Evolutionary conservation across 169 alveolate species (phyloP), one percentile per base, ranked within the genome.

Genomic region (Plasmodium gallinaceum): DNA sequence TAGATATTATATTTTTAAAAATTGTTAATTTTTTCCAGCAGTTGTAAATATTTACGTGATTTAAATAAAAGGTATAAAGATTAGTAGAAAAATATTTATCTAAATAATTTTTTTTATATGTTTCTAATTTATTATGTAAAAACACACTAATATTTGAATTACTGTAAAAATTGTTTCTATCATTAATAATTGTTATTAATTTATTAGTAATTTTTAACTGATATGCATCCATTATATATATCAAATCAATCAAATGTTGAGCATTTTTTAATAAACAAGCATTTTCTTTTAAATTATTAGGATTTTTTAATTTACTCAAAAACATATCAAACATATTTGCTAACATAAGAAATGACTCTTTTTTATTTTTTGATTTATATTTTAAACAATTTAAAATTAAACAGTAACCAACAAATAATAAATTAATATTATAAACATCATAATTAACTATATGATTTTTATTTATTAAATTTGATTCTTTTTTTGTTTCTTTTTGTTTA

Each of bases 1-100:
- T 46, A 7, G 26, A 66, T 16, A 66, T 37, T 0, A 66, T 66
- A n/a, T 14, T 32, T 66, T 66, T 66, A 24, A 24, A 66, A 16
- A 66, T 24, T 46, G 74, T 66, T 66, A 66, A 66, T 26, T 46
- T 66, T 24, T 66, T 66, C 74, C 74, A 66, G 26, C 57, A 16
- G 14, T 26, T 37, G 32, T 66, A 66, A 24, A 66, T 66, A 66
- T 66, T 6, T 16, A 46, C 12, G 18, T 66, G 14, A 46, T 16
- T 66, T 66, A 16, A 7, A 32, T 32, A 66, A 66, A 66, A 66
- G 26, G 22, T 42, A 9, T 26, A 18, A 10, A 66, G n/a, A 66
- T 22, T 32, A 9, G 7, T 66, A 16, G 74, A 66, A 18, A 46
- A 16, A 46, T 24, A 66, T 20, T 66, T 42, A 32, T 66, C 74